Evolutionary conservation across 169 alveolate genomes (phyloP).

Genomic region (Amoebophrya sp.): DNA sequence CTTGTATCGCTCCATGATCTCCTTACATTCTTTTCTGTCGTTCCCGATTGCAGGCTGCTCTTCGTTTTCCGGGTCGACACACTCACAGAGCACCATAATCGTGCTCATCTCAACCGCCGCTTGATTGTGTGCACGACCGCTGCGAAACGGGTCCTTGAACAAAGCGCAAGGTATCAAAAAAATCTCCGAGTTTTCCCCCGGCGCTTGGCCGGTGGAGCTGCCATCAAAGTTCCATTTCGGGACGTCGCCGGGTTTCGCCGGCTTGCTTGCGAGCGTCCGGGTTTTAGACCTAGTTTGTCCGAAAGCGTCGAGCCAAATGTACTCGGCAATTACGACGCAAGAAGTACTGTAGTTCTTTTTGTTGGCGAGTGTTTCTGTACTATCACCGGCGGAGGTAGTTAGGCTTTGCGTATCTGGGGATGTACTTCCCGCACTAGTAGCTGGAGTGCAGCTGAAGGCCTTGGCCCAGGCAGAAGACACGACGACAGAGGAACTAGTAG

Average conservation of each 20-base stretch:
- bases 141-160: constrained; percentile 39
- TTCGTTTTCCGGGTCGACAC: not conserved
- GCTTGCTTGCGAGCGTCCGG: constrained; percentile 31
- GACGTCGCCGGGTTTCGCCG: constrained; percentile 31
- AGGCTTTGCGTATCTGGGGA: too few relatives aligned
- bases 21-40: not conserved
- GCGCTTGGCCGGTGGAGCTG: constrained; percentile 41
- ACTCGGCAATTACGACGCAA: constrained; percentile 34
- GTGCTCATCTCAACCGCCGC: too few relatives aligned
- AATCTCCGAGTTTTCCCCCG: constrained; percentile 41
- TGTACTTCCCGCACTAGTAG: too few relatives aligned
- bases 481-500: too few relatives aligned
- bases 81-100: not conserved
- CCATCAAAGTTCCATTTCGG: constrained; percentile 44
- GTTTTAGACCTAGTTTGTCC: constrained; percentile 36
- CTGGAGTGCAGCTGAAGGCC: too few relatives aligned
- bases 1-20: constrained; percentile 34
- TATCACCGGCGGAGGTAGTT: too few relatives aligned
- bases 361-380: not conserved
- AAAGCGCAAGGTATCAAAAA: constrained; percentile 39
- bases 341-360: not conserved
- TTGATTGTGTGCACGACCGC: too few relatives aligned
- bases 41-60: not conserved
- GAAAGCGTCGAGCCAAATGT: constrained; percentile 38
- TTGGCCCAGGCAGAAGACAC: too few relatives aligned